Percentiles rank a stretch among this genome's conserved stretches.
These are phyloP conservation scores for Mucor mucedo DNA, from an alignment of 371 early-diverging fungal species.

Conservation along the genomic window DNA sequence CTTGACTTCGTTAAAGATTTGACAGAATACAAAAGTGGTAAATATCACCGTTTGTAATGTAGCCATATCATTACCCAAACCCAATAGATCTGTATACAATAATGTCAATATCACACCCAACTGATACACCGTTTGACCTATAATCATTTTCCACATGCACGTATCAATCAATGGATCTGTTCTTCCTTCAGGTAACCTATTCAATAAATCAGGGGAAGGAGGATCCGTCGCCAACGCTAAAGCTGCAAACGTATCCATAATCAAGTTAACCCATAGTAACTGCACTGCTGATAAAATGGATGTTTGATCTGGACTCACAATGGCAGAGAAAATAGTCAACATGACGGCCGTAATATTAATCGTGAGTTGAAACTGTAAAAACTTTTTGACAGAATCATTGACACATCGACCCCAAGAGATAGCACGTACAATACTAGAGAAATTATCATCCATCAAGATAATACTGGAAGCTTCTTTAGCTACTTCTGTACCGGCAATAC, in stretches of 20 bases:
- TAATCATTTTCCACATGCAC: slow-evolving; percentile 80
- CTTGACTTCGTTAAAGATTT: slow-evolving; percentile 75
- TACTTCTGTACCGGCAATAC: slow-evolving; percentile 82
- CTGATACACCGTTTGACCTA: slow-evolving; percentile 68
- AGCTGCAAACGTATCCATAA: slow-evolving; percentile 84
- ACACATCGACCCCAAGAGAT: slow-evolving; percentile 84
- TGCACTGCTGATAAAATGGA: slow-evolving; percentile 76
- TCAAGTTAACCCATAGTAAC: slow-evolving; percentile 82
- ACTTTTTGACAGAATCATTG: slow-evolving; percentile 80
- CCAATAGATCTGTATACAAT: slow-evolving; percentile 47
- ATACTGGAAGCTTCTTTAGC: slow-evolving; percentile 84
- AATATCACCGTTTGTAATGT: slow-evolving; percentile 63
- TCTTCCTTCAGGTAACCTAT: slow-evolving; percentile 65
- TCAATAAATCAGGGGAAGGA: slow-evolving; percentile 67
- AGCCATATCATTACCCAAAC: slow-evolving; percentile 15
- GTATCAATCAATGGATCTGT: slow-evolving; percentile 66
- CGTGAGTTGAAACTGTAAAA: slow-evolving; percentile 81
- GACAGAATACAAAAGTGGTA: slow-evolving; percentile 75
- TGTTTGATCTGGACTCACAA: slow-evolving; percentile 47
- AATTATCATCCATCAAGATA: slow-evolving; percentile 83
- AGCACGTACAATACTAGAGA: slow-evolving; percentile 76
- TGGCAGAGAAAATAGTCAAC: slow-evolving; percentile 68
- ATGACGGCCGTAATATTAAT: slow-evolving; percentile 78
- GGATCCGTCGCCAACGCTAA: slow-evolving; percentile 79
- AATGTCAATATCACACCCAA: slow-evolving; percentile 59